Percentiles rank a stretch among this genome's conserved stretches.
phyloP scores from a whole-genome alignment of 495 filamentous ascomycete species.

The Trichoderma virens region DNA sequence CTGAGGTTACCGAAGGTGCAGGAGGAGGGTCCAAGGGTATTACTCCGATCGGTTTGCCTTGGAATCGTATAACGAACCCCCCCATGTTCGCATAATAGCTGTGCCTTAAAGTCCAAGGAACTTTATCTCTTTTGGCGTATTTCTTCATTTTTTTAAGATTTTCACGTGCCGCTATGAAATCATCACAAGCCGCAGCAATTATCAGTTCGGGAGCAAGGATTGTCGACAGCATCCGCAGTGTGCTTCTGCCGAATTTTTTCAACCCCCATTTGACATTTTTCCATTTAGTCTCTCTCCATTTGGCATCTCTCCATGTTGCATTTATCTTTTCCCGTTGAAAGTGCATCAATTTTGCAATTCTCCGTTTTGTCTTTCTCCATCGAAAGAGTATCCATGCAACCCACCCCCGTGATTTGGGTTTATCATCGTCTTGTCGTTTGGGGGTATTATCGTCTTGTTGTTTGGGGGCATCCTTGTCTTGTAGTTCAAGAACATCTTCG shows the following conservation, averaged over 20 bases:
- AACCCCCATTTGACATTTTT: neutral
- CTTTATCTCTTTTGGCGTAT: neutral
- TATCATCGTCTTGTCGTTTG: neutral
- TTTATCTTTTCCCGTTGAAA: no score
- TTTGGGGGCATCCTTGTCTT: no score
- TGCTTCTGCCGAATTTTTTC: neutral
- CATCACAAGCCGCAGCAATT: neutral
- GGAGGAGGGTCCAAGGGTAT: no score
- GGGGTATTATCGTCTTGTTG: no score
- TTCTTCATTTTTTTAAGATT: neutral
- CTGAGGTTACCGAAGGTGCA: no score
- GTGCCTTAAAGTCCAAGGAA: neutral
- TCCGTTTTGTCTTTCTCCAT: no score
- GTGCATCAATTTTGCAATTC: no score
- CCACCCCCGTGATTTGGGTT: neutral
- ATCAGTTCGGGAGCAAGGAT: neutral
- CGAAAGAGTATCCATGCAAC: neutral
- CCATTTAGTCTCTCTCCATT: no score
- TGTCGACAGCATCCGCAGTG: neutral
- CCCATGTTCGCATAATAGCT: slow-evolving; percentile 3
- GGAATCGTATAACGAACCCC: neutral
- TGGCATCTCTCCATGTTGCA: neutral
- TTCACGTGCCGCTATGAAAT: neutral
- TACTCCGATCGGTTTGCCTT: no score
- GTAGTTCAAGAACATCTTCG: no score